Evolutionary conservation across 306 rosid species (phyloP).

Genomic region (Mimosa bimucronata): DNA sequence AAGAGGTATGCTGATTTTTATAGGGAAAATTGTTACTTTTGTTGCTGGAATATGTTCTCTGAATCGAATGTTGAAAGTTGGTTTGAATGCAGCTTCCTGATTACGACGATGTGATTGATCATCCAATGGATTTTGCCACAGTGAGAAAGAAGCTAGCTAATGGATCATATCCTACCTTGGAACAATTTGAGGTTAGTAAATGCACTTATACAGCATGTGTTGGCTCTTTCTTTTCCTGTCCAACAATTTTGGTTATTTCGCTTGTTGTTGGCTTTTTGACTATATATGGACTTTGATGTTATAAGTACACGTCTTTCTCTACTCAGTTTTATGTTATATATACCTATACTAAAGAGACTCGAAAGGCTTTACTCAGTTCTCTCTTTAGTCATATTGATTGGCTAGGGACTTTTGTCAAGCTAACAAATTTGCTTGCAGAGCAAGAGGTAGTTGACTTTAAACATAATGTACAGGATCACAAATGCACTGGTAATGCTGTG

Average conservation of each 20-base stretch:
- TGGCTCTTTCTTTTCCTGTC: conserved; percentile 22
- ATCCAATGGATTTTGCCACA: conserved; percentile 97
- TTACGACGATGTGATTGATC: conserved; percentile 84
- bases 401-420: neutral
- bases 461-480: neutral
- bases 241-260: conserved; percentile 27
- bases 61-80: conserved; percentile 33
- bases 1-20: conserved; percentile 66
- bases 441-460: conserved; percentile 10
- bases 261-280: conserved; percentile 10
- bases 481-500: neutral
- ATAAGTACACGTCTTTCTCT: neutral
- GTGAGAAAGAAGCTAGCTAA: conserved; percentile 79
- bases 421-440: neutral
- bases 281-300: conserved; percentile 24
- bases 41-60: conserved; percentile 35
- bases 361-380: neutral
- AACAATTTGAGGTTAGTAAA: conserved; percentile 83
- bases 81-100: conserved; percentile 88
- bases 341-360: conserved; percentile 1
- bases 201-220: conserved; percentile 3
- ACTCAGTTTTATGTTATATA: neutral
- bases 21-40: conserved; percentile 21
- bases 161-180: conserved; percentile 80
- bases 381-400: conserved; percentile 16